Evolutionary conservation across 768 basidiomycete species (phyloP), one percentile per base, ranked within the genome.

Genomic region (Cystobasidiopsis lactophilus): DNA sequence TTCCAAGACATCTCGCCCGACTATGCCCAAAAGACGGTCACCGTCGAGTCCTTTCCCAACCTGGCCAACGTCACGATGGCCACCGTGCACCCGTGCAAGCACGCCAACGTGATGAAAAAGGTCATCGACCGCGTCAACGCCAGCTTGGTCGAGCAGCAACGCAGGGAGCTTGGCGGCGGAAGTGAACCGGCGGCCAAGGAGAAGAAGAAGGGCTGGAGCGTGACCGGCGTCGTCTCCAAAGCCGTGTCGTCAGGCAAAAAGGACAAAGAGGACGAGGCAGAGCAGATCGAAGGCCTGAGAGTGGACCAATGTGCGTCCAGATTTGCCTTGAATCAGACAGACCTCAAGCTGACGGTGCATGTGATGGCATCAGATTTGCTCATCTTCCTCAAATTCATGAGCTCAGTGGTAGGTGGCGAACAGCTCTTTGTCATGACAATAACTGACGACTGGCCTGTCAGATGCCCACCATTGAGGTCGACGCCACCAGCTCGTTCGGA

Each of bases 81-180:
- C 0, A 86, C 82, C 0, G 91, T 98, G 11, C 91, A 98, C 66
- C 91, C 91, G 2, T 98, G 91, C 75, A 95, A 93, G 65, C 91
- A 98, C 66, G 83, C 88, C 1, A 85, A 80, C 66, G 93, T 98
- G 53, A 98, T 98, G 93, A 95, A 93, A 75, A 96, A 95, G 66
- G 85, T 96, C 56, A 95, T 96, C 64, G 91, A 96, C 67, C 76
- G 91, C 53, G 95, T 96, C 88, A 93, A 96, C 68, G 77, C 75
- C 59, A 78, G 78, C 56, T 80, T 86, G 26, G 74, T 81, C 51
- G 83, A 79, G 55, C 79, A 83, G 64, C 83, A 86, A 66, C 74
- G 83, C 3, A 38, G 52, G 30, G 52, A 58, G 37, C 27, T 35
- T 23, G 50, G 27, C 19, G 77, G 78, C 16, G 73, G 76, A 55